Percentiles rank a stretch among this genome's conserved stretches.
These are phyloP conservation scores for Coemansia sp. DNA, from an alignment of 192 early-diverging fungal genomes.

Conservation along the genomic window DNA sequence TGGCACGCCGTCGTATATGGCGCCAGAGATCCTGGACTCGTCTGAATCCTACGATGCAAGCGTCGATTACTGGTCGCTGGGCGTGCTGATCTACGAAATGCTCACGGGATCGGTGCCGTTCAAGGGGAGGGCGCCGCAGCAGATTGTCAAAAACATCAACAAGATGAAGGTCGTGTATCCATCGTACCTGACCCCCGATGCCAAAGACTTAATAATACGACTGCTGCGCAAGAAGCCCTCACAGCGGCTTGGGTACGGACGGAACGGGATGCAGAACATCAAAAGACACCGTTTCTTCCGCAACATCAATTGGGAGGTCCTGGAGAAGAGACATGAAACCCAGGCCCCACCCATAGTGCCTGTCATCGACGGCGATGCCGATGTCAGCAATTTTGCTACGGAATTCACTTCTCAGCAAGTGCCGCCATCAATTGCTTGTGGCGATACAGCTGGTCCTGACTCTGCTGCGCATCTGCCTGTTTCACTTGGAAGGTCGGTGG, in stretches of 20 bases:
- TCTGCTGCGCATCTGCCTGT: background rate
- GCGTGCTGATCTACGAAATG: slow-evolving; percentile 91
- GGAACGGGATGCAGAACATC: slow-evolving; percentile 34
- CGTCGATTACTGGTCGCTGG: slow-evolving; percentile 93
- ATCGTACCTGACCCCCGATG: slow-evolving; percentile 74
- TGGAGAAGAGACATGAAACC: slow-evolving; percentile 47
- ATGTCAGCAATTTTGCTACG: slow-evolving; percentile 78
- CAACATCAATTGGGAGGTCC: slow-evolving; percentile 68
- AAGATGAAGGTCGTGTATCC: slow-evolving; percentile 81
- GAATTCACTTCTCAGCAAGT: slow-evolving; percentile 67
- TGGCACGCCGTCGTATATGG: slow-evolving; percentile 87
- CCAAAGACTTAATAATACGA: slow-evolving; percentile 75
- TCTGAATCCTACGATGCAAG: slow-evolving; percentile 63
- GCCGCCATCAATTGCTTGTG: slow-evolving; percentile 34
- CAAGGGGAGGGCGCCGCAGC: slow-evolving; percentile 74
- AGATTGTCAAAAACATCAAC: slow-evolving; percentile 81
- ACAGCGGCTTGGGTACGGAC: slow-evolving; percentile 59
- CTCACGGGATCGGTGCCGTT: slow-evolving; percentile 83
- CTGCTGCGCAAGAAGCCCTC: slow-evolving; percentile 63
- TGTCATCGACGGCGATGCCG: slow-evolving; percentile 57
- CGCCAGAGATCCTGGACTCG: slow-evolving; percentile 71
- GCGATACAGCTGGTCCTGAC: slow-evolving; percentile 21
- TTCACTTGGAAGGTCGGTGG: background rate
- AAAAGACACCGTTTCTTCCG: slow-evolving; percentile 73
- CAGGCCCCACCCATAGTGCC: slow-evolving; percentile 72